Evolutionary conservation across 352 stramenopile genomes (phyloP).

Genomic region (Phytophthora rubi): DNA sequence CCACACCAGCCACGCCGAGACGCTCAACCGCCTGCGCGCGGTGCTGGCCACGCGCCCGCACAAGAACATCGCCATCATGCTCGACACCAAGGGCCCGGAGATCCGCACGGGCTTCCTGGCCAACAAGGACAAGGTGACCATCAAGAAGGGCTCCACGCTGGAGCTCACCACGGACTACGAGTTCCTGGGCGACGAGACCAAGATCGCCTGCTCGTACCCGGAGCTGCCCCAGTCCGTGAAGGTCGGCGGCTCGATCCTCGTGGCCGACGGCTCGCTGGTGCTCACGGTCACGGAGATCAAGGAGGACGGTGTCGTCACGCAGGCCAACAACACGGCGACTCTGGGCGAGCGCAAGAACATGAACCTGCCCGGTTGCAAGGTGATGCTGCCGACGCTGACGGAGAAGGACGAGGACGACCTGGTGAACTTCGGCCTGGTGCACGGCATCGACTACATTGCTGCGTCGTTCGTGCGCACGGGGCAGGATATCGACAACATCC

Average conservation of each 20-base stretch:
- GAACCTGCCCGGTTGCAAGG: conserved; percentile 93
- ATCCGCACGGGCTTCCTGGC: conserved; percentile 92
- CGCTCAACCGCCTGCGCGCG: conserved; percentile 65
- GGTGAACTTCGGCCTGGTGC: conserved; percentile 94
- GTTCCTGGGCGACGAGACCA: conserved; percentile 34
- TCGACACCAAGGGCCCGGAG: conserved; percentile 98
- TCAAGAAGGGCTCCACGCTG: conserved; percentile 64
- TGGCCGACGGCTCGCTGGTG: conserved; percentile 95
- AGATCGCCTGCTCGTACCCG: conserved; percentile 91
- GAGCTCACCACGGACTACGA: conserved; percentile 71
- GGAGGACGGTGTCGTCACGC: conserved; percentile 79
- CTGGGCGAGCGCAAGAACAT: conserved; percentile 96
- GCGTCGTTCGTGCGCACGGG: conserved; percentile 98
- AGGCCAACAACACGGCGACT: conserved; percentile 79
- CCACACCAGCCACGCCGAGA: conserved; percentile 84
- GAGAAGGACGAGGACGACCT: conserved; percentile 95
- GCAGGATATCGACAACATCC: conserved; percentile 97
- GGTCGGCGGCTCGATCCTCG: conserved; percentile 92
- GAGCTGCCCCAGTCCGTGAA: conserved; percentile 93
- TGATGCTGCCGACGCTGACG: conserved; percentile 93
- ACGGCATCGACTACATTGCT: conserved; percentile 98
- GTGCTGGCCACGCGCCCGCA: conserved; percentile 65
- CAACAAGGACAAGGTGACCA: conserved; percentile 56
- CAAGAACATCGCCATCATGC: conserved; percentile 91
- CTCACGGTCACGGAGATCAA: conserved; percentile 88